These are phyloP conservation scores for Picea glauca DNA, from an alignment of 75 land plant species.

Conservation along the genomic window DNA sequence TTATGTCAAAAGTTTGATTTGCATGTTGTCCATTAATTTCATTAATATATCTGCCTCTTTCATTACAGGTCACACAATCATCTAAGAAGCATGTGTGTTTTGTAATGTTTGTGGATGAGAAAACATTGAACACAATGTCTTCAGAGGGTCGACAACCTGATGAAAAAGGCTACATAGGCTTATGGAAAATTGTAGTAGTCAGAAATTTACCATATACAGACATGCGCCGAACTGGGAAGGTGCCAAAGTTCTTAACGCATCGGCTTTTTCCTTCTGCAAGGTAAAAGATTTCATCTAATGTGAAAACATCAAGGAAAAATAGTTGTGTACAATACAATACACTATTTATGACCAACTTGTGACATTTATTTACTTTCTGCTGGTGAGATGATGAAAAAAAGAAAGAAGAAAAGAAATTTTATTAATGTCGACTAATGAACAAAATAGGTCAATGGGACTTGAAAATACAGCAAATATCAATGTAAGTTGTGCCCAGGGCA, in stretches of 20 bases:
- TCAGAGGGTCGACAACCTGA: constrained; percentile 72
- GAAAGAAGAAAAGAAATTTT: too few species aligned
- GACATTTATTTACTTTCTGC: not conserved
- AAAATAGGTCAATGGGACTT: too few species aligned
- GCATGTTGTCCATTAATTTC: constrained; percentile 1
- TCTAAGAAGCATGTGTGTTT: constrained; percentile 93
- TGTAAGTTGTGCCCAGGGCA: too few species aligned
- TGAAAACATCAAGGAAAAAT: not conserved
- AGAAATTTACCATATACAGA: constrained; percentile 87
- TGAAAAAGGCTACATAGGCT: constrained; percentile 67
- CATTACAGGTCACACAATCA: constrained; percentile 63
- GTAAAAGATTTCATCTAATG: constrained; percentile 19
- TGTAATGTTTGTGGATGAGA: constrained; percentile 94
- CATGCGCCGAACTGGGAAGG: constrained; percentile 88
- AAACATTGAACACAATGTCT: constrained; percentile 64
- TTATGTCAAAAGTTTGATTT: not conserved
- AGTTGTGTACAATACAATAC: not conserved
- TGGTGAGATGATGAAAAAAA: not conserved
- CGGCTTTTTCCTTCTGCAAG: constrained; percentile 96
- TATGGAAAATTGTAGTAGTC: constrained; percentile 86
- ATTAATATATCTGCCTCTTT: constrained; percentile 7
- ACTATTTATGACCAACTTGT: not conserved
- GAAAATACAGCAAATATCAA: too few species aligned
- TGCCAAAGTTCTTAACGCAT: constrained; percentile 92
- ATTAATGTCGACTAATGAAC: too few species aligned